Conservation (phyloP, 1,284 basidiomycete species). For the Rhodotorula glutinis region DNA sequence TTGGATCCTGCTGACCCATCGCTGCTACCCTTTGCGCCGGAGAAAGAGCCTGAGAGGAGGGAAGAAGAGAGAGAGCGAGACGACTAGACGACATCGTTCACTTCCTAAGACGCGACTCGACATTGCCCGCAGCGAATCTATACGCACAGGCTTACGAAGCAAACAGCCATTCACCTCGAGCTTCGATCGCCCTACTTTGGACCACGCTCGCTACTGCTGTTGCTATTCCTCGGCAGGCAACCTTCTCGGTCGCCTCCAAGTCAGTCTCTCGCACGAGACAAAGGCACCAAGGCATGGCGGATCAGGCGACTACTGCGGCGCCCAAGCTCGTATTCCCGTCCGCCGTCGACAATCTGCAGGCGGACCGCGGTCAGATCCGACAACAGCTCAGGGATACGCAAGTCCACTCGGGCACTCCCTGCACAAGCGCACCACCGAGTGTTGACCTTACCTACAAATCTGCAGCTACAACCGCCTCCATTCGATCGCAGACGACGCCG, state of each 20-base stretch:
- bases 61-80: not conserved
- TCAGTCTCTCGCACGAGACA: too few species aligned
- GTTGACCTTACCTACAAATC: not conserved
- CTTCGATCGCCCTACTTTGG: too few species aligned
- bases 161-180: too few species aligned
- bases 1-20: not conserved
- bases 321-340: slow-evolving; percentile 22
- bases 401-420: not conserved
- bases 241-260: not conserved
- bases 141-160: too few species aligned
- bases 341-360: slow-evolving; percentile 16
- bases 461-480: slow-evolving; percentile 75
- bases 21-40: not conserved
- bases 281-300: not conserved
- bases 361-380: slow-evolving; percentile 20
- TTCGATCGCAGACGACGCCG: slow-evolving; percentile 72
- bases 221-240: too few species aligned
- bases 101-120: too few species aligned
- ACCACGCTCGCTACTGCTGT: too few species aligned
- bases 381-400: slow-evolving; percentile 28
- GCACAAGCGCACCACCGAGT: not conserved
- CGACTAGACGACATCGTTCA: too few species aligned
- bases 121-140: too few species aligned
- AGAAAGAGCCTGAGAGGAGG: not conserved
- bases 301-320: too few species aligned